Evolutionary conservation across 371 early-diverging fungal species (phyloP), one percentile per base, ranked within the genome.

Genomic region (Mucor piriformis): DNA sequence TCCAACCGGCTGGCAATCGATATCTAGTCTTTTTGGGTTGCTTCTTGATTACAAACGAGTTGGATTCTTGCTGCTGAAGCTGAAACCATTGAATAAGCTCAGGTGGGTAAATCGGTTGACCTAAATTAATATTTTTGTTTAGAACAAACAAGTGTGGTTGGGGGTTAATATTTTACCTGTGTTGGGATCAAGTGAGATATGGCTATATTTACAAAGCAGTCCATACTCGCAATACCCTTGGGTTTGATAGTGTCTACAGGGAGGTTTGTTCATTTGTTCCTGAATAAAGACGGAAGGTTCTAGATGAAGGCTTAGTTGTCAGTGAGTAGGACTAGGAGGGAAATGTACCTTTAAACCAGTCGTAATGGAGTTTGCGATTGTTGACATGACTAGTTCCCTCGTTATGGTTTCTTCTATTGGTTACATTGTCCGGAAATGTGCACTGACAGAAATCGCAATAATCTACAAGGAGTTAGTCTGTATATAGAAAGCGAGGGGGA

Each of bases 361-460:
- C 77, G 40, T 79, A 79, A 61, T 79, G 74, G 4, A 63, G 15
- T 48, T 67, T 72, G 13, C 63, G 54, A 57, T 79, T 72, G 7
- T 64, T 57, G 20, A 70, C 54, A 66, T 79, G 80, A 20, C 54
- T 50, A 2, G 58, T 43, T 10, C 80, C 80, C 20, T 71, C 54
- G 37, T 57, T 68, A 49, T 79, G 80, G 15, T 74, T 74, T 35
- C 69, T 69, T 32, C 80, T 61, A 60, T 79, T 79, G 3, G 69
- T 67, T 43, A 35, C 37, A 62, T 74, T 79, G 47, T 79, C 77
- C 40, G 80, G 80, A 64, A 79, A 79, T 2, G 76, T 69, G 32
- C 80, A 79, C 4, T 76, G 59, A 54, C 80, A 79, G 35, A 76
- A 72, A 43, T 79, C 80, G 33, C 80, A 79, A 47, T 69, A 74